phyloP scores from a whole-genome alignment of 225 moss, liverwort and hornwort species.

The Bryum argenteum region DNA sequence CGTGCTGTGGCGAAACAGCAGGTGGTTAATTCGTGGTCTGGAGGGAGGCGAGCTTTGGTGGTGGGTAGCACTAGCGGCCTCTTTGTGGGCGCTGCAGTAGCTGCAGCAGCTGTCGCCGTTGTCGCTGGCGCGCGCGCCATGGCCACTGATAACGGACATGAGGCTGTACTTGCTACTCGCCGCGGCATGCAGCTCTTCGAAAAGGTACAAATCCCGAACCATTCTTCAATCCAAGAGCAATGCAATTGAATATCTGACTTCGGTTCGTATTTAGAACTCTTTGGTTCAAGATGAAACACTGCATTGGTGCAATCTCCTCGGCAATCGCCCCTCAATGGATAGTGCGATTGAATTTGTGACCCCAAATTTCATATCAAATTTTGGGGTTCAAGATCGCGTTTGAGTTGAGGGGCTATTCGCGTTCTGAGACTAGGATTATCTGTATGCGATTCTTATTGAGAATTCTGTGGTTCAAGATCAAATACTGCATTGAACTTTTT shows the following conservation, averaged over 20 bases:
- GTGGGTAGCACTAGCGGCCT: conserved; percentile 28
- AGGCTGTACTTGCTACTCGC: conserved; percentile 64
- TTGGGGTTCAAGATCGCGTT: neutral
- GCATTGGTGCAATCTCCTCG: no score
- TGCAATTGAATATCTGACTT: no score
- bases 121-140: conserved; percentile 52
- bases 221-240: no score
- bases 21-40: neutral
- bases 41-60: conserved; percentile 33
- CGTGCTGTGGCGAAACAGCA: neutral
- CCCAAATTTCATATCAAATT: neutral
- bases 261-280: no score
- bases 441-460: no score
- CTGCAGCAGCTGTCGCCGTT: conserved; percentile 47
- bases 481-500: no score
- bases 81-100: conserved; percentile 36
- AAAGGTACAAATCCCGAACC: no score
- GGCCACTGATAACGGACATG: conserved; percentile 41
- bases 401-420: no score
- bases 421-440: no score
- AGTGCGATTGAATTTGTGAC: neutral
- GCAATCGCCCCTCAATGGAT: no score
- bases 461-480: no score
- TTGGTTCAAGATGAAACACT: no score
- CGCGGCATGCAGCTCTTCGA: conserved; percentile 78